Evolutionary conservation across 371 early-diverging fungal genomes (phyloP).

Genomic region (Mucor racemosus): DNA sequence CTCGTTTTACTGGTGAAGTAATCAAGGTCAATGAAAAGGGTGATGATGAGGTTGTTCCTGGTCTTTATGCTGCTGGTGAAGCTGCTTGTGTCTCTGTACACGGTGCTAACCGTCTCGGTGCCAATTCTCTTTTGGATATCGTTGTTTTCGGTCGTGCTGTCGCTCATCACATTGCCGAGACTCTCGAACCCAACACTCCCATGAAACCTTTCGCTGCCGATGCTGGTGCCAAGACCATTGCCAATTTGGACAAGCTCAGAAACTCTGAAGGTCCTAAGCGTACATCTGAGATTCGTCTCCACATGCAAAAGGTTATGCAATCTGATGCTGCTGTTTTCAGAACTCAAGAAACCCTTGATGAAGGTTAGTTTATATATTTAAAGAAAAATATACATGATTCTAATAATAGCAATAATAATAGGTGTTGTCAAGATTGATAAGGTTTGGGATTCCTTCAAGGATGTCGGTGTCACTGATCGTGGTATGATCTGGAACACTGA

Average conservation of each 20-base stretch:
- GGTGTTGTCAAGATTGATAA: conserved; percentile 74
- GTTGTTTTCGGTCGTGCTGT: conserved; percentile 97
- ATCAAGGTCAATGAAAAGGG: conserved; percentile 76
- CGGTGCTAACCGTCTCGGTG: conserved; percentile 98
- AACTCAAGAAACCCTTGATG: conserved; percentile 88
- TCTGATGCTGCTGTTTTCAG: conserved; percentile 97
- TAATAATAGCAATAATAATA: background rate
- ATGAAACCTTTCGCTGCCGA: conserved; percentile 82
- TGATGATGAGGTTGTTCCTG: conserved; percentile 84
- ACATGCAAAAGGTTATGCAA: conserved; percentile 99
- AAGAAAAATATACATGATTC: background rate
- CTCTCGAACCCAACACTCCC: conserved; percentile 84
- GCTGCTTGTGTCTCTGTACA: conserved; percentile 95
- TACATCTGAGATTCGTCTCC: conserved; percentile 89
- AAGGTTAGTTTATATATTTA: conserved; percentile 53
- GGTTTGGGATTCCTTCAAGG: conserved; percentile 79
- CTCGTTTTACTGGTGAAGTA: conserved; percentile 96
- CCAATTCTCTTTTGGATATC: conserved; percentile 96
- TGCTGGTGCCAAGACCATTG: conserved; percentile 88
- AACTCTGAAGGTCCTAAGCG: conserved; percentile 78
- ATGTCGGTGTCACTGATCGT: conserved; percentile 90
- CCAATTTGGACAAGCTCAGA: conserved; percentile 92
- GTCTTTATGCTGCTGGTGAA: conserved; percentile 96
- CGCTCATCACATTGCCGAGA: conserved; percentile 93
- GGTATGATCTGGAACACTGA: conserved; percentile 99